These are phyloP conservation scores for Lepiota venenata DNA, from an alignment of 768 basidiomycete species.

Conservation along the genomic window DNA sequence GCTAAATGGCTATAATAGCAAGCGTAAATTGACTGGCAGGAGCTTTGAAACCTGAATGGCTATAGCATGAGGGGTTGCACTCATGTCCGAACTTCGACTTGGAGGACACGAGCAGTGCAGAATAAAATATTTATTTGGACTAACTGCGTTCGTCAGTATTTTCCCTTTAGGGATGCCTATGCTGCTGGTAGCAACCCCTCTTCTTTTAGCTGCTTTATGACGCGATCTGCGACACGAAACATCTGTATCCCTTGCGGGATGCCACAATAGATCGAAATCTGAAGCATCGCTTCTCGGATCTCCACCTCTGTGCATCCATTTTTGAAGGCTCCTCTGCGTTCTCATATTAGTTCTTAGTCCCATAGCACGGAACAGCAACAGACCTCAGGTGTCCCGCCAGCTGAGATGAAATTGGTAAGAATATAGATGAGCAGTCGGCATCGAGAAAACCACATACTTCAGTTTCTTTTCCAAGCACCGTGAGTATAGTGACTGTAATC, in stretches of 20 bases:
- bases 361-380: not conserved
- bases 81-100: too few species aligned
- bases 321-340: constrained; percentile 35
- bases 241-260: constrained; percentile 40
- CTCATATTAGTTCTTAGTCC: not conserved
- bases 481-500: constrained; percentile 40
- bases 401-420: not conserved
- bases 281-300: constrained; percentile 40
- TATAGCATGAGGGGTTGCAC: too few species aligned
- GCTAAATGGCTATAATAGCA: too few species aligned
- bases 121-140: too few species aligned
- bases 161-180: not conserved
- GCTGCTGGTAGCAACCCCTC: constrained; percentile 26
- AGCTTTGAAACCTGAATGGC: too few species aligned
- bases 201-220: constrained; percentile 33
- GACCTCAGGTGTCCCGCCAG: constrained; percentile 9
- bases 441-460: constrained; percentile 27
- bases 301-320: constrained; percentile 42
- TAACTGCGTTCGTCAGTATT: not conserved
- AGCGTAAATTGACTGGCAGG: too few species aligned
- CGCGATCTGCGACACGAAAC: constrained; percentile 38
- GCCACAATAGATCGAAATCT: constrained; percentile 39
- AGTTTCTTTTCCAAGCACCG: constrained; percentile 38
- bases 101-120: too few species aligned
- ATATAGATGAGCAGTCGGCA: not conserved